A percentile compares a stretch with the other conserved stretches of the same genome.
phyloP scores from a whole-genome alignment of 2,329 filamentous ascomycete species.

The Rhynchosporium secalis region DNA sequence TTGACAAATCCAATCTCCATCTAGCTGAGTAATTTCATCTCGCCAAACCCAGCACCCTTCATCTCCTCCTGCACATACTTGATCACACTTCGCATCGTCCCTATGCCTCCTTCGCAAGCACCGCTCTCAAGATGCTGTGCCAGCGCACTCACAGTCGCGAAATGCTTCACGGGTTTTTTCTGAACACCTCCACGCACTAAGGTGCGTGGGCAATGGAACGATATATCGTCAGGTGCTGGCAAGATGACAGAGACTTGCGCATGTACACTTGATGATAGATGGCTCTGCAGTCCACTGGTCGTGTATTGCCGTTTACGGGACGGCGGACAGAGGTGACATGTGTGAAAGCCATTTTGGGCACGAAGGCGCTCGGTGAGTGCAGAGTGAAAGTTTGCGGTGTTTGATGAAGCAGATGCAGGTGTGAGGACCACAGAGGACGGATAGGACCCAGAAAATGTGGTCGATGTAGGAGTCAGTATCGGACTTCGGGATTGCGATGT shows the following conservation, averaged over 20 bases:
- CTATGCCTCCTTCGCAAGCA: constrained; percentile 17
- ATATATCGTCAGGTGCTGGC: constrained; percentile 18
- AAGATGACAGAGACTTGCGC: not conserved
- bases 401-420: not conserved
- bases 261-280: constrained; percentile 16
- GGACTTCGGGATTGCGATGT: not conserved
- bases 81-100: constrained; percentile 18
- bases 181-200: constrained; percentile 14
- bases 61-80: constrained; percentile 22
- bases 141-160: constrained; percentile 22
- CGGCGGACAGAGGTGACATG: constrained; percentile 11
- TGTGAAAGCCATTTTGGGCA: not conserved
- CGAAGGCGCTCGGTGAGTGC: not conserved
- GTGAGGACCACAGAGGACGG: constrained; percentile 4
- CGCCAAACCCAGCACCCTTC: constrained; percentile 17
- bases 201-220: constrained; percentile 22
- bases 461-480: constrained; percentile 8
- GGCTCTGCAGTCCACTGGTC: constrained; percentile 14
- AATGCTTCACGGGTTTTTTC: constrained; percentile 9
- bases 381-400: not conserved
- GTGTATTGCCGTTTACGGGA: constrained; percentile 17
- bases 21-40: constrained; percentile 2
- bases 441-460: constrained; percentile 10
- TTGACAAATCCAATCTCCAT: not conserved
- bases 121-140: constrained; percentile 25